phyloP scores from a whole-genome alignment of 495 filamentous ascomycete species.

The Neurospora africana region DNA sequence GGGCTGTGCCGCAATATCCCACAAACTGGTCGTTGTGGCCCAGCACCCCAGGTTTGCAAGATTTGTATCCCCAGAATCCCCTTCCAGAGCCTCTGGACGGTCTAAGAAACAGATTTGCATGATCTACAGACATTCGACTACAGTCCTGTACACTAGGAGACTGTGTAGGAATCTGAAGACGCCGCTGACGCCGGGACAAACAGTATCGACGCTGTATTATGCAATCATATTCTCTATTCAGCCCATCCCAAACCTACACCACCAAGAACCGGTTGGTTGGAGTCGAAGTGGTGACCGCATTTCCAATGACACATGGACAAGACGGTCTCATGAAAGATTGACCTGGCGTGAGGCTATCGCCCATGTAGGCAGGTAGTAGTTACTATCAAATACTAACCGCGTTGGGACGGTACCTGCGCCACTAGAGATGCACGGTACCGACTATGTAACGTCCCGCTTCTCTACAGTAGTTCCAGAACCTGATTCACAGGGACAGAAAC shows the following conservation, averaged over 20 bases:
- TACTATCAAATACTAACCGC: background rate
- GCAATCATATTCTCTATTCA: background rate
- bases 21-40: background rate
- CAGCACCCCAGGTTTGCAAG: background rate
- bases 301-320: background rate
- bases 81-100: background rate
- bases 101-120: background rate
- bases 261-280: background rate
- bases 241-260: background rate
- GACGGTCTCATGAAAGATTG: background rate
- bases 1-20: background rate
- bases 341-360: background rate
- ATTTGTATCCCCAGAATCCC: background rate
- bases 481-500: background rate
- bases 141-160: background rate
- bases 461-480: background rate
- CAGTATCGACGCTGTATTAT: background rate
- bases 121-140: background rate
- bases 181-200: background rate
- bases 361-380: background rate
- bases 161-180: background rate
- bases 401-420: background rate
- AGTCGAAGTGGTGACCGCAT: background rate
- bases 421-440: background rate
- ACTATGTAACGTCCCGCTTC: background rate